A percentile compares a stretch with the other conserved stretches of the same genome.
These are phyloP conservation scores for Podospora didyma DNA, from an alignment of 495 filamentous ascomycete genomes.

Conservation along the genomic window DNA sequence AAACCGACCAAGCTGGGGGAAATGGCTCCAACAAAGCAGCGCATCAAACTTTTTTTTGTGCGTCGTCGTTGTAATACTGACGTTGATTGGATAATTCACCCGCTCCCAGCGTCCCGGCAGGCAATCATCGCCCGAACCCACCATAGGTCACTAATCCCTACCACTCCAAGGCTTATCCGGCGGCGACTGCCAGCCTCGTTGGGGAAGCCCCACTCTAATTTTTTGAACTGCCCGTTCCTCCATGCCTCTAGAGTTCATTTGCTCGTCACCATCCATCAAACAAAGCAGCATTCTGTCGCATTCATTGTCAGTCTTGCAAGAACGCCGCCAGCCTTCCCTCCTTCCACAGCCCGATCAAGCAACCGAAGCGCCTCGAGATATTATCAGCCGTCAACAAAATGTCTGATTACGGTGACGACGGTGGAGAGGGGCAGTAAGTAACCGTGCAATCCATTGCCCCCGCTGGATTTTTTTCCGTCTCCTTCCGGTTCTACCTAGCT, in stretches of 20 bases:
- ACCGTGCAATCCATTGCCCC: constrained; percentile 1
- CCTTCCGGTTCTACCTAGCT: constrained; percentile 1
- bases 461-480: background rate
- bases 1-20: no score
- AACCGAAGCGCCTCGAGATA: background rate
- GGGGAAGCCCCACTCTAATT: constrained; percentile 24
- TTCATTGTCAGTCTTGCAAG: background rate
- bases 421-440: constrained; percentile 36
- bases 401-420: constrained; percentile 79
- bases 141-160: background rate
- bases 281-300: constrained; percentile 5
- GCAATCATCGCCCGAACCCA: background rate
- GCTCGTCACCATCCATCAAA: constrained; percentile 1
- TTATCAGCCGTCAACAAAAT: constrained; percentile 30
- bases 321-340: background rate
- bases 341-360: background rate
- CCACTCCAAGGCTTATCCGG: background rate
- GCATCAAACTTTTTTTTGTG: constrained; percentile 6
- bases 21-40: no score
- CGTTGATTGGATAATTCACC: background rate
- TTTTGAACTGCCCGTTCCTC: constrained; percentile 19
- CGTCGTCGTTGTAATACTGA: background rate
- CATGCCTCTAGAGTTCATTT: background rate
- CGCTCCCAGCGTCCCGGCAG: background rate
- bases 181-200: constrained; percentile 11